Base-by-base conservation (phyloP, 768 basidiomycete genomes). In the Tricholoma sp. region DNA sequence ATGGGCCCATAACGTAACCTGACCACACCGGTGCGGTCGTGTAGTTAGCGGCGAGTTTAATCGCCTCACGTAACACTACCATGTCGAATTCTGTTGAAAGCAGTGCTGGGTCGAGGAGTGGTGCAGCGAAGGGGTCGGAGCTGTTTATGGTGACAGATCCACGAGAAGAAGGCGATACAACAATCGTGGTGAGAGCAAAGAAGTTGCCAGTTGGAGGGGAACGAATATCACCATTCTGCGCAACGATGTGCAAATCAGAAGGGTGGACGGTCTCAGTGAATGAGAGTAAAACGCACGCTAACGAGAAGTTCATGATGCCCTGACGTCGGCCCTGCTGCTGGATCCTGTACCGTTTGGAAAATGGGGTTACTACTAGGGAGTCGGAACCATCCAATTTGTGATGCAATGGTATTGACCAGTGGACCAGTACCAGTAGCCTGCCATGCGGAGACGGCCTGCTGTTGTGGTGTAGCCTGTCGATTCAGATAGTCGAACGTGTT, bases 231-330 rank as follows among this genome's bases (percentile, higher is more conserved):
- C 10, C 34, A 10, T 36, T 36, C 34, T 36, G 13, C 9, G 34
- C 3, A 36, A 36, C 13, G 34, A 36, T 36, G 5, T 24, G 24
- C 24, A 24, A 24, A 24, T 24, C 24, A 24, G 24, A 24, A 24
- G 24, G 24, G 24, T 24, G 24, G 24, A 24, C 24, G 24, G 24
- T 24, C 24, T 3, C 9, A 13, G 8, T 36, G 34, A 36, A 13
- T 36, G 34, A 36, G 34, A 11, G 9, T 11, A 13, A 36, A 11
- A 64, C 69, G 0, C 49, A 74, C 72, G 13, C 62, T 57, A 36
- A 72, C 59, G 15, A 63, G 59, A n/a, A 72, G 51, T 49, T 76
- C 74, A 49, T 70, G 70, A 50, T 75, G 72, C 8, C 72, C 70
- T 0, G 71, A 64, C 12, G 63, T 56, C 5, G 65, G 64, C 0